phyloP scores from a whole-genome alignment of 2,329 filamentous ascomycete genomes.

The Monilinia vaccinii-corymbosi region DNA sequence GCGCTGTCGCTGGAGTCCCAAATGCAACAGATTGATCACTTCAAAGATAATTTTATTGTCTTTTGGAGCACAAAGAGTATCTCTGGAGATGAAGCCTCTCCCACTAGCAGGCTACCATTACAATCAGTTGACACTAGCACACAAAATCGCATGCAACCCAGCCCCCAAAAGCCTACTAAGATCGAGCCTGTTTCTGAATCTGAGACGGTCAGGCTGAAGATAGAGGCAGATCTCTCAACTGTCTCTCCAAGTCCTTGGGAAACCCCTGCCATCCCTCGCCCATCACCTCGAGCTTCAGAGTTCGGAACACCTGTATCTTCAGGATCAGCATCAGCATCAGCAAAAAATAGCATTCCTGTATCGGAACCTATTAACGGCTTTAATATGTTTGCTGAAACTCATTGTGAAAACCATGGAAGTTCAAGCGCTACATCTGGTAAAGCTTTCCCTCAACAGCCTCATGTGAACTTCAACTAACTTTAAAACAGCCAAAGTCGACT shows the following conservation, averaged over 20 bases:
- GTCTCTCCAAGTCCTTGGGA: neutral
- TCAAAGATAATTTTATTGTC: conserved; percentile 1
- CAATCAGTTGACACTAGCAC: neutral
- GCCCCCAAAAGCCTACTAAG: neutral
- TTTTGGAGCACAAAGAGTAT: neutral
- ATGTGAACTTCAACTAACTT: neutral
- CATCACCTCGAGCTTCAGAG: neutral
- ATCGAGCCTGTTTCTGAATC: neutral
- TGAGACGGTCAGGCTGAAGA: neutral
- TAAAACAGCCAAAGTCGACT: neutral
- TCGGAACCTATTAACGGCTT: neutral
- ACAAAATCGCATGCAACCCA: neutral
- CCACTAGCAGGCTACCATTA: neutral
- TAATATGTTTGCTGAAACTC: neutral
- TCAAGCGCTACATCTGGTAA: neutral
- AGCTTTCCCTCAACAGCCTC: neutral
- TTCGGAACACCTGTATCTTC: neutral
- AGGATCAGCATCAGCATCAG: neutral
- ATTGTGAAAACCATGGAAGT: neutral
- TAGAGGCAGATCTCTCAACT: neutral
- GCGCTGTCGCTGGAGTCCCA: neutral
- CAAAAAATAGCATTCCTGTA: neutral
- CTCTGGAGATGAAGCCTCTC: neutral
- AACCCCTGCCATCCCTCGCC: neutral
- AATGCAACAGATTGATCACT: conserved; percentile 4